A percentile compares a stretch with the other conserved stretches of the same genome.
Conservation (phyloP, 2,329 filamentous ascomycete species). For the Fusarium pseudograminearum region DNA sequence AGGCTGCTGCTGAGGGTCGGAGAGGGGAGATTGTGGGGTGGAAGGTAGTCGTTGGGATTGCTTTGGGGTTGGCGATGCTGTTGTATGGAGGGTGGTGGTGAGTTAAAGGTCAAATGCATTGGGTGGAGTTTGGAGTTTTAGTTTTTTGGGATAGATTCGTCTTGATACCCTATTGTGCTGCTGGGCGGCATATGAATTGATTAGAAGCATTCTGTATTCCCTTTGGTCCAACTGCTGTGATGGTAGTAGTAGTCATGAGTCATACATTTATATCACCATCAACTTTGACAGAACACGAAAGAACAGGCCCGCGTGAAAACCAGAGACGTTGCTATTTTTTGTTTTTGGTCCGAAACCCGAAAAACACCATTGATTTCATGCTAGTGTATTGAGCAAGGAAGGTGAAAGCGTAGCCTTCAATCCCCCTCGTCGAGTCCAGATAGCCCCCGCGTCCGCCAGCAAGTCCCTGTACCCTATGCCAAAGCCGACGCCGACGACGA, state of each 20-base stretch:
- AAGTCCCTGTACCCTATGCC: slow-evolving; percentile 45
- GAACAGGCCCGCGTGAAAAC: slow-evolving; percentile 13
- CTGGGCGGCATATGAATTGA: slow-evolving; percentile 24
- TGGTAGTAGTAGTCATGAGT: slow-evolving; percentile 6
- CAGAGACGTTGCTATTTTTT: slow-evolving; percentile 46
- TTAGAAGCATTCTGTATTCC: background rate
- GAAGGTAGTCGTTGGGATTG: slow-evolving; percentile 31
- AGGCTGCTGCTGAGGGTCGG: slow-evolving; percentile 43
- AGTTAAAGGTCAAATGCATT: slow-evolving; percentile 5
- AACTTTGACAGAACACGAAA: background rate
- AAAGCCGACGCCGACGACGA: slow-evolving; percentile 44
- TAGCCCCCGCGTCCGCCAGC: slow-evolving; percentile 44
- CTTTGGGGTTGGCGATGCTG: slow-evolving; percentile 22
- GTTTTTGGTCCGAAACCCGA: slow-evolving; percentile 54
- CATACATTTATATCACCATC: slow-evolving; percentile 15
- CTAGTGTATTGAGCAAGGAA: slow-evolving; percentile 54
- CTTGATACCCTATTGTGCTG: slow-evolving; percentile 38
- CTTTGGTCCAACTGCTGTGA: background rate
- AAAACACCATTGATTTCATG: slow-evolving; percentile 59
- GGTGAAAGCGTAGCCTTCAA: slow-evolving; percentile 47
- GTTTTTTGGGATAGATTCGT: slow-evolving; percentile 21
- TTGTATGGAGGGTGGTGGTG: slow-evolving; percentile 21
- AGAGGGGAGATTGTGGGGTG: slow-evolving; percentile 39
- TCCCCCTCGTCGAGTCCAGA: slow-evolving; percentile 49
- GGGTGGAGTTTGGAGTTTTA: slow-evolving; percentile 34